Evolutionary conservation across 2,329 filamentous ascomycete genomes (phyloP).

Genomic region (Colletotrichum euphorbiae): DNA sequence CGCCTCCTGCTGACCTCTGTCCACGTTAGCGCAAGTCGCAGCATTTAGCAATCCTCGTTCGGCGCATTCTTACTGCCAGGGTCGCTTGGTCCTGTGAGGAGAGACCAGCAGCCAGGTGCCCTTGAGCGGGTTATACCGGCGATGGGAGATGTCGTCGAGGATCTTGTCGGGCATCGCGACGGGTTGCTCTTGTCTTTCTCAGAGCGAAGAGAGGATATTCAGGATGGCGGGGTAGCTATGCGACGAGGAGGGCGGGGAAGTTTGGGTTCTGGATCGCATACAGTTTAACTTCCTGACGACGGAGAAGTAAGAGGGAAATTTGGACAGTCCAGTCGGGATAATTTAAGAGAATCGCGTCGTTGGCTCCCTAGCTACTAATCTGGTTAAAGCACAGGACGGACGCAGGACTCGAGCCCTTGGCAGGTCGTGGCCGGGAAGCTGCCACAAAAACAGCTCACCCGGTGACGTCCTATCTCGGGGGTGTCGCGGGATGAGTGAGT

Average conservation of each 20-base stretch:
- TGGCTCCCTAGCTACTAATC: neutral
- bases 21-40: constrained; percentile 19
- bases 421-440: constrained; percentile 24
- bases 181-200: neutral
- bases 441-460: constrained; percentile 37
- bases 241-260: neutral
- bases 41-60: neutral
- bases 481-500: neutral
- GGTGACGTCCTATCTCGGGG: constrained; percentile 29
- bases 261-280: neutral
- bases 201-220: neutral
- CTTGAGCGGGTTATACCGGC: constrained; percentile 91
- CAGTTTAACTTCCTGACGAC: neutral
- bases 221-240: constrained; percentile 35
- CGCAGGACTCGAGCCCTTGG: constrained; percentile 20
- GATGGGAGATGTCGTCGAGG: constrained; percentile 95
- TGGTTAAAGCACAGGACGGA: constrained; percentile 13
- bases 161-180: constrained; percentile 76
- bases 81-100: constrained; percentile 94
- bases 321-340: neutral
- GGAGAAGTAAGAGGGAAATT: neutral
- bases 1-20: constrained; percentile 81
- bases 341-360: constrained; percentile 26
- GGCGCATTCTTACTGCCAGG: constrained; percentile 84
- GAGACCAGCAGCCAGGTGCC: constrained; percentile 95